These are phyloP conservation scores for Ceratobasidium sp. DNA, from an alignment of 1,284 basidiomycete genomes.

Conservation along the genomic window DNA sequence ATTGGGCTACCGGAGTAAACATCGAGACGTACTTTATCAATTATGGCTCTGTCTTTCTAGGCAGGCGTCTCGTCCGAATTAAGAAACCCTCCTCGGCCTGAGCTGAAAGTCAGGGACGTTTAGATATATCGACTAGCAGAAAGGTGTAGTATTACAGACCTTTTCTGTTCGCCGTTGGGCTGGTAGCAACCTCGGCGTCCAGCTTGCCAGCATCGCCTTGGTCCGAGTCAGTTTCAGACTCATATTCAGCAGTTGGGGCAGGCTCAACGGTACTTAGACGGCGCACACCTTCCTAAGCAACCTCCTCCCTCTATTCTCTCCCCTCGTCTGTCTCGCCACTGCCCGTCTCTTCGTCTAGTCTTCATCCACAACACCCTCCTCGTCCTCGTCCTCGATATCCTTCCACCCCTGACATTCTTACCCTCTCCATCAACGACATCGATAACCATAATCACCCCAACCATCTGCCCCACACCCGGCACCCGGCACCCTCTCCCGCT, in stretches of 20 bases:
- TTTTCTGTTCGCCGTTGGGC: conserved; percentile 11
- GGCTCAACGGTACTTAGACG: conserved; percentile 44
- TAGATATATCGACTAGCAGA: background rate
- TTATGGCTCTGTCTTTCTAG: conserved; percentile 74
- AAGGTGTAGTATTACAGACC: background rate
- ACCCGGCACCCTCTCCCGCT: conserved; percentile 54
- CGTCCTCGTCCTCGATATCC: conserved; percentile 55
- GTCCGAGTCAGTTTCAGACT: conserved; percentile 51
- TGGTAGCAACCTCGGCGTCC: background rate
- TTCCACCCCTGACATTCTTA: conserved; percentile 53
- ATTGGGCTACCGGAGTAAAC: background rate
- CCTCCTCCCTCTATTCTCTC: conserved; percentile 49
- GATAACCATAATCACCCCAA: conserved; percentile 85
- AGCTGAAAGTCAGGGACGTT: no score
- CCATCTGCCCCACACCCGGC: conserved; percentile 76
- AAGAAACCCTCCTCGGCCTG: conserved; percentile 50
- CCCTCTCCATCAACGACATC: conserved; percentile 83
- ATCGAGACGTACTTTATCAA: conserved; percentile 75
- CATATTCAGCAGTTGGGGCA: conserved; percentile 46
- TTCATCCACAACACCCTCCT: conserved; percentile 56
- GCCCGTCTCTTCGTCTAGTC: conserved; percentile 57
- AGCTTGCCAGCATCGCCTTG: conserved; percentile 47
- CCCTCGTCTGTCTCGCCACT: conserved; percentile 53
- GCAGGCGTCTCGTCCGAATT: conserved; percentile 31
- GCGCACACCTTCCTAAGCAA: conserved; percentile 65